These are phyloP conservation scores for Leccinum disarticulatum DNA, from an alignment of 768 basidiomycete species.

Conservation along the genomic window DNA sequence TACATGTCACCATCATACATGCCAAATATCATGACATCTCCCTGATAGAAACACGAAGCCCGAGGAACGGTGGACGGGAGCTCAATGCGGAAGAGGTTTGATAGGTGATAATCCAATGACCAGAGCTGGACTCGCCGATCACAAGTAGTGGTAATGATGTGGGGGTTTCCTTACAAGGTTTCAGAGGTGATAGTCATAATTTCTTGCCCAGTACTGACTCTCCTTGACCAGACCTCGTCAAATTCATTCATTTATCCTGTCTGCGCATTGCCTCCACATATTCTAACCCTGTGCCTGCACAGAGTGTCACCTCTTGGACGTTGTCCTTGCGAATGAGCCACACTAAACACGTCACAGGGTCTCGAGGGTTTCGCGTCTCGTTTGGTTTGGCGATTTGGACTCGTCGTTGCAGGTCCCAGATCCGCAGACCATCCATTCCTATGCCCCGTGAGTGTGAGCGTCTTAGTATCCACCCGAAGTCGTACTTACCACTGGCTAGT, in stretches of 20 bases:
- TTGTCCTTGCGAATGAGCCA: not conserved
- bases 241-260: not conserved
- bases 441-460: not conserved
- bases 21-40: not conserved
- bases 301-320: not conserved
- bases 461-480: not conserved
- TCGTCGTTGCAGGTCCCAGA: not conserved
- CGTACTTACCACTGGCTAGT: constrained; percentile 8
- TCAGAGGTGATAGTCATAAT: not conserved
- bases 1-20: not conserved
- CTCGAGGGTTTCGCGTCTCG: not conserved
- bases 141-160: not conserved
- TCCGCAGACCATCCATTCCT: not conserved
- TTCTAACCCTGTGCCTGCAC: not conserved
- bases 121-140: not conserved
- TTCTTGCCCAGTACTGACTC: not conserved
- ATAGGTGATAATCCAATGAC: not conserved
- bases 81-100: not conserved
- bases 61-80: not conserved
- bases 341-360: not conserved
- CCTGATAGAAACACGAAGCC: not conserved
- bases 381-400: not conserved
- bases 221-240: not conserved
- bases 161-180: not conserved
- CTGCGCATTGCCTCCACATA: not conserved